These are phyloP conservation scores for Cymodocea nodosa DNA, from an alignment of 116 monocot species.

Conservation along the genomic window DNA sequence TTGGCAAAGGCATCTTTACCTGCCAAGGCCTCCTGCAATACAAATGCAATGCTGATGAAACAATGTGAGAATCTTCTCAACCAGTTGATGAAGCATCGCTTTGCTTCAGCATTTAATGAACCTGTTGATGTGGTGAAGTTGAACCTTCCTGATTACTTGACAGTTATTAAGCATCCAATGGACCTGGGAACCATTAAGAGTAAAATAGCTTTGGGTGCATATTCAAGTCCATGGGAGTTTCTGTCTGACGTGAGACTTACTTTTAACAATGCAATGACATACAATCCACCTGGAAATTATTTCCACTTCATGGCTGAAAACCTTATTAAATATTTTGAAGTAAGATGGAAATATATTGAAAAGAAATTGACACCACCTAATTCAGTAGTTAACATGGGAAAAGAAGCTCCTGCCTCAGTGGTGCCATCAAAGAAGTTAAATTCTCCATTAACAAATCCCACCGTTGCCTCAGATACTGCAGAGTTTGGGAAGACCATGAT, in stretches of 20 bases:
- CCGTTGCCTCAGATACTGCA: conserved; percentile 5
- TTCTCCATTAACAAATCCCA: conserved; percentile 14
- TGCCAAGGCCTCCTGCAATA: conserved; percentile 10
- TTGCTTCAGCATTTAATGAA: conserved; percentile 55
- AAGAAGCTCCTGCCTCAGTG: conserved; percentile 18
- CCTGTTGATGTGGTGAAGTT: conserved; percentile 81
- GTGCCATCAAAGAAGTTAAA: conserved; percentile 48
- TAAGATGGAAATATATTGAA: conserved; percentile 70
- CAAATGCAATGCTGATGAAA: conserved; percentile 38
- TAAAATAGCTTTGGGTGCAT: conserved; percentile 44
- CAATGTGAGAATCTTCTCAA: conserved; percentile 61
- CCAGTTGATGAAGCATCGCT: conserved; percentile 51
- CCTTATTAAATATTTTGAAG: conserved; percentile 68
- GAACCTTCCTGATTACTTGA: conserved; percentile 83
- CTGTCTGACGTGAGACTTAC: conserved; percentile 76
- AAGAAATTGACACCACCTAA: conserved; percentile 42
- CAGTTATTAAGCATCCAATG: conserved; percentile 87
- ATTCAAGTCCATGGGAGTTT: conserved; percentile 53
- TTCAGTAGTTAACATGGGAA: conserved; percentile 15
- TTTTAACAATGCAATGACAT: conserved; percentile 84
- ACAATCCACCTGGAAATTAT: conserved; percentile 73
- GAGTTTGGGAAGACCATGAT: conserved; percentile 32
- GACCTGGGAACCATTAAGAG: conserved; percentile 77
- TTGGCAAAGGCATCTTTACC: conserved; percentile 15
- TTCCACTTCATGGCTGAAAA: conserved; percentile 71